Conservation (phyloP, 371 early-diverging fungal species). For the Mortierella sp. region DNA sequence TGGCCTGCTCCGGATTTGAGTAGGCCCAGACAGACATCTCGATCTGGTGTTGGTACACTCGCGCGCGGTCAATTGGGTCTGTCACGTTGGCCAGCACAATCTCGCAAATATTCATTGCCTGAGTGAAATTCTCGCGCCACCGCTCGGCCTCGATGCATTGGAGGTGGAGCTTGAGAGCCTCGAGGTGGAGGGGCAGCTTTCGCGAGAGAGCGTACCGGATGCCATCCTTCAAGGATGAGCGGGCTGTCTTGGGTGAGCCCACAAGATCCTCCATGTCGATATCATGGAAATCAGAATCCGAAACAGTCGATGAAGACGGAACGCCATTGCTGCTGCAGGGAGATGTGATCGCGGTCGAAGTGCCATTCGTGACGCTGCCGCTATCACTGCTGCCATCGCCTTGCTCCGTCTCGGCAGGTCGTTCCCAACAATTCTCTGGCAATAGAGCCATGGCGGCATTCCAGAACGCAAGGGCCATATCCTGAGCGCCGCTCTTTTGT, state of each 20-base stretch:
- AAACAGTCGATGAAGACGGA: neutral
- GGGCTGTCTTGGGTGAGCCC: neutral
- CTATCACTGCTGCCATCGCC: neutral
- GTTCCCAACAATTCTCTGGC: slow-evolving; percentile 49
- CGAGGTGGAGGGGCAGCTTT: slow-evolving; percentile 28
- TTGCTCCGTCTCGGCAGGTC: neutral
- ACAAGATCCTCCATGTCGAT: neutral
- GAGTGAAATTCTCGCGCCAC: slow-evolving; percentile 48
- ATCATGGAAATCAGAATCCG: neutral
- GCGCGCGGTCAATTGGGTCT: slow-evolving; percentile 48
- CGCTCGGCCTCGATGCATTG: slow-evolving; percentile 56
- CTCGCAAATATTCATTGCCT: slow-evolving; percentile 49
- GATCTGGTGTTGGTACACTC: slow-evolving; percentile 50
- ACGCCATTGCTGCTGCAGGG: neutral
- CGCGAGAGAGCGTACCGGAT: neutral
- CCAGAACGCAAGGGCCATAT: slow-evolving; percentile 50
- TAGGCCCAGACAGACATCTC: slow-evolving; percentile 57
- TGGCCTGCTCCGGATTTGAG: slow-evolving; percentile 24
- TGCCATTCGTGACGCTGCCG: neutral
- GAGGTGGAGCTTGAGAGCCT: slow-evolving; percentile 45
- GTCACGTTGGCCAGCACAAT: slow-evolving; percentile 30
- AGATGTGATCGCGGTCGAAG: neutral
- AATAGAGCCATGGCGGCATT: slow-evolving; percentile 42
- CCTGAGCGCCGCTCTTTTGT: slow-evolving; percentile 57
- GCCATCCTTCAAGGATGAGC: neutral